Percentiles rank a stretch among this genome's conserved stretches.
phyloP scores from a whole-genome alignment of 2,329 filamentous ascomycete genomes.

The Sporothrix curviconia region DNA sequence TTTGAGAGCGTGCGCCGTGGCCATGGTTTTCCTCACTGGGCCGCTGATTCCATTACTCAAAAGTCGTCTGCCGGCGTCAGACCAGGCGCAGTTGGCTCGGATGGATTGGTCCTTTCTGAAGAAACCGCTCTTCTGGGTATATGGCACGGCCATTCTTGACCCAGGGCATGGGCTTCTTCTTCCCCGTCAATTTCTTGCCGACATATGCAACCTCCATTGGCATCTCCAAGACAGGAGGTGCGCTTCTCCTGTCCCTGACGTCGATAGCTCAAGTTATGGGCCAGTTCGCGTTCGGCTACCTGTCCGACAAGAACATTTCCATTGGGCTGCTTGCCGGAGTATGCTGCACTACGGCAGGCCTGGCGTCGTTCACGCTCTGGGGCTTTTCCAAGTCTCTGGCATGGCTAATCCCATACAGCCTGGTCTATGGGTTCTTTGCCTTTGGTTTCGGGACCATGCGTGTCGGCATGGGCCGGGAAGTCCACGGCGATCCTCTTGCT shows the following conservation, averaged over 20 bases:
- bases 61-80: not conserved
- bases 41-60: not conserved
- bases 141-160: not conserved
- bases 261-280: not conserved
- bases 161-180: not conserved
- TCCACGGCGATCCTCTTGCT: slow-evolving; percentile 25
- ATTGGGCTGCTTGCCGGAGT: not conserved
- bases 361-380: not conserved
- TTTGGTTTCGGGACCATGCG: slow-evolving; percentile 5
- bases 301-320: not conserved
- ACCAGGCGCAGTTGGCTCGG: not conserved
- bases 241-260: not conserved
- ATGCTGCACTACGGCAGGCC: not conserved
- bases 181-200: not conserved
- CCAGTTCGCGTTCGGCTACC: not conserved
- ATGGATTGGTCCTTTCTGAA: not conserved
- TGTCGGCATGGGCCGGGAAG: slow-evolving; percentile 25
- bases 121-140: not conserved
- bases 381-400: not conserved
- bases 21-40: not conserved
- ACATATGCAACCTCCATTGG: not conserved
- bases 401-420: slow-evolving; percentile 33
- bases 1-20: not conserved
- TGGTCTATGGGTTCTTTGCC: slow-evolving; percentile 60
- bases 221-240: not conserved